Conservation (phyloP, 2,329 filamentous ascomycete species). For the Diaporthe sp. region DNA sequence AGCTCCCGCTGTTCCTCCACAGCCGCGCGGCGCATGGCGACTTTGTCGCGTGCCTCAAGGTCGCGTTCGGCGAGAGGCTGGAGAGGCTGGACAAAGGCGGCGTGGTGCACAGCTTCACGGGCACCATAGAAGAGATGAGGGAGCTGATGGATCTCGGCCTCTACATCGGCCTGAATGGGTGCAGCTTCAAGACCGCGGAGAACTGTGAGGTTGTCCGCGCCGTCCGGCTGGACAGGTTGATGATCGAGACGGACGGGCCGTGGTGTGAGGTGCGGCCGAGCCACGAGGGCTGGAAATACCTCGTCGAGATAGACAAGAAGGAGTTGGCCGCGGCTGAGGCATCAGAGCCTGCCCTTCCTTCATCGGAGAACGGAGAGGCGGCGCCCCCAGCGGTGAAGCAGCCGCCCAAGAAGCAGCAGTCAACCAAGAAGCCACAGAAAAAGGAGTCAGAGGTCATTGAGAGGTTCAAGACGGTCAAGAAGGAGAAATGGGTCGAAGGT, state of each 20-base stretch:
- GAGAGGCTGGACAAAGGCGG: conserved; percentile 80
- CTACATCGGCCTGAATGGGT: conserved; percentile 96
- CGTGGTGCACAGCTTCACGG: conserved; percentile 96
- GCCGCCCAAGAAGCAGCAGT: conserved; percentile 46
- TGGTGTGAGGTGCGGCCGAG: conserved; percentile 96
- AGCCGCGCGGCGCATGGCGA: conserved; percentile 89
- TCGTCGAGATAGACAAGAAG: conserved; percentile 59
- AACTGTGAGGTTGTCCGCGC: conserved; percentile 88
- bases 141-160: conserved; percentile 85
- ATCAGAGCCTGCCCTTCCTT: conserved; percentile 27
- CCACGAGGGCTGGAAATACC: conserved; percentile 85
- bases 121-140: conserved; percentile 86
- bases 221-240: conserved; percentile 83
- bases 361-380: conserved; percentile 34
- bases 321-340: conserved; percentile 43
- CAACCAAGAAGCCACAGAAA: conserved; percentile 65
- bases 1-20: conserved; percentile 92
- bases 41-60: conserved; percentile 80
- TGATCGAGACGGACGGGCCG: conserved; percentile 97
- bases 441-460: conserved; percentile 77
- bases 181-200: conserved; percentile 93
- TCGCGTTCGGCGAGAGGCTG: conserved; percentile 69
- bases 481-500: conserved; percentile 92
- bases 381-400: conserved; percentile 2
- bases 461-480: conserved; percentile 89